phyloP scores from a whole-genome alignment of 73 alveolate genomes.

The Symbiodinium pilosum region DNA sequence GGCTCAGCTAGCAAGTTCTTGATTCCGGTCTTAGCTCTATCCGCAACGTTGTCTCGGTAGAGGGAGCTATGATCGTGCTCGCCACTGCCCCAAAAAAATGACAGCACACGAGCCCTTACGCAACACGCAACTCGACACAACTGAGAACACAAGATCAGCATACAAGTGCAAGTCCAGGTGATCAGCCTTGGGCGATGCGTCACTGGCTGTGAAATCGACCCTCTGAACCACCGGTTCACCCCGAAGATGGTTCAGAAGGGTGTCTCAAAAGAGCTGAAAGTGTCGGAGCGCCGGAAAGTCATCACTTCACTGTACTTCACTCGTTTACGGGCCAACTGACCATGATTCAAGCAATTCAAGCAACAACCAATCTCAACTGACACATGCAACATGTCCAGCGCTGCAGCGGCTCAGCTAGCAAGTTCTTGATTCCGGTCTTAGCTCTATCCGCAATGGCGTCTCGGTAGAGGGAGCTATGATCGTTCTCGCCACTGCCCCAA shows the following conservation, averaged over 20 bases:
- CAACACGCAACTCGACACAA: background rate
- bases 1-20: constrained; percentile 31
- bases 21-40: constrained; percentile 71
- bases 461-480: constrained; percentile 89
- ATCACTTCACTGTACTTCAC: background rate
- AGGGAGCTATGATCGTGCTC: constrained; percentile 69
- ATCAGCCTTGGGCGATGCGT: constrained; percentile 62
- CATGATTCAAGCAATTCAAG: too few relatives aligned
- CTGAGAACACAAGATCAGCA: too few relatives aligned
- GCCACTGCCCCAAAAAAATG: background rate
- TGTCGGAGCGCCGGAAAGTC: constrained; percentile 55
- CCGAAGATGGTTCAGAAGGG: constrained; percentile 52
- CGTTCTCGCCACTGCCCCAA: constrained; percentile 8
- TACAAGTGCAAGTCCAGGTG: too few relatives aligned
- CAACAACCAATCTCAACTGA: background rate
- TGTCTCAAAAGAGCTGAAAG: constrained; percentile 54
- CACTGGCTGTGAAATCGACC: constrained; percentile 95
- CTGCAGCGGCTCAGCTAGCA: constrained; percentile 2
- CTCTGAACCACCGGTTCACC: constrained; percentile 93
- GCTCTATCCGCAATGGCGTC: constrained; percentile 23
- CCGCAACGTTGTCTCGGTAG: constrained; percentile 26
- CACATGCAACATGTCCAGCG: background rate
- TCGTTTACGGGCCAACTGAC: too few relatives aligned
- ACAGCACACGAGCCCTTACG: background rate
- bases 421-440: constrained; percentile 59